These are phyloP conservation scores for Basipetospora chlamydospora DNA, from an alignment of 2,329 filamentous ascomycete species.

Conservation along the genomic window DNA sequence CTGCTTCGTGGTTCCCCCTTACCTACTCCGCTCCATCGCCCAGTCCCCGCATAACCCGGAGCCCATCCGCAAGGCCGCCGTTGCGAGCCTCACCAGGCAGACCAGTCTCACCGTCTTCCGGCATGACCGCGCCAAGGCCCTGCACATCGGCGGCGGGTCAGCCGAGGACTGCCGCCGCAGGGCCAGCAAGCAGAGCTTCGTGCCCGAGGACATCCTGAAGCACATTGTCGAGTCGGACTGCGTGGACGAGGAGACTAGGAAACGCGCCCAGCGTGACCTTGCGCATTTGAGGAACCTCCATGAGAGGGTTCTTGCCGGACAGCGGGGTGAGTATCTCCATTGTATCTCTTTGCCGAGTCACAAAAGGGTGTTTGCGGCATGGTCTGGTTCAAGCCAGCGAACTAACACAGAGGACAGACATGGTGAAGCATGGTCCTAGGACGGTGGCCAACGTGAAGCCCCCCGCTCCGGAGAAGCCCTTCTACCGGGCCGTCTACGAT, in stretches of 20 bases:
- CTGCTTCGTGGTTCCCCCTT: constrained; percentile 30
- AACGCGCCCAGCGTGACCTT: constrained; percentile 22
- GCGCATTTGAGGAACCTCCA: constrained; percentile 22
- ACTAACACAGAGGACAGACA: too few relatives aligned
- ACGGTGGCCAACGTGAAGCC: constrained; percentile 5
- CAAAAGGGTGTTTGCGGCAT: background rate
- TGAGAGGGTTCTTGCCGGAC: constrained; percentile 8
- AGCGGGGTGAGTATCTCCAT: background rate
- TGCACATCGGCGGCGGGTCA: constrained; percentile 8
- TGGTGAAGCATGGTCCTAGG: constrained; percentile 10
- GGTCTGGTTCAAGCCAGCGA: background rate
- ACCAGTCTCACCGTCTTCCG: constrained; percentile 17
- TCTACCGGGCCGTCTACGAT: constrained; percentile 29
- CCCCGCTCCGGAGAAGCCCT: constrained; percentile 12
- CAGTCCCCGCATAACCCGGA: constrained; percentile 22
- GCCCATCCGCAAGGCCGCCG: constrained; percentile 20
- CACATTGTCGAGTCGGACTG: constrained; percentile 21
- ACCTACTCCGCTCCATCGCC: constrained; percentile 28
- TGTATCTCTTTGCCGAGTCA: background rate
- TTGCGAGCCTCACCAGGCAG: constrained; percentile 18
- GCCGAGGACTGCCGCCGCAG: background rate
- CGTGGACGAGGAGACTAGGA: constrained; percentile 23
- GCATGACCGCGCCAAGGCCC: constrained; percentile 19
- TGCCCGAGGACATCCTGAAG: constrained; percentile 24
- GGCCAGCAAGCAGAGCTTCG: constrained; percentile 16